These are phyloP conservation scores for Entoloma clypeatum DNA, from an alignment of 1,284 basidiomycete species.

Conservation along the genomic window DNA sequence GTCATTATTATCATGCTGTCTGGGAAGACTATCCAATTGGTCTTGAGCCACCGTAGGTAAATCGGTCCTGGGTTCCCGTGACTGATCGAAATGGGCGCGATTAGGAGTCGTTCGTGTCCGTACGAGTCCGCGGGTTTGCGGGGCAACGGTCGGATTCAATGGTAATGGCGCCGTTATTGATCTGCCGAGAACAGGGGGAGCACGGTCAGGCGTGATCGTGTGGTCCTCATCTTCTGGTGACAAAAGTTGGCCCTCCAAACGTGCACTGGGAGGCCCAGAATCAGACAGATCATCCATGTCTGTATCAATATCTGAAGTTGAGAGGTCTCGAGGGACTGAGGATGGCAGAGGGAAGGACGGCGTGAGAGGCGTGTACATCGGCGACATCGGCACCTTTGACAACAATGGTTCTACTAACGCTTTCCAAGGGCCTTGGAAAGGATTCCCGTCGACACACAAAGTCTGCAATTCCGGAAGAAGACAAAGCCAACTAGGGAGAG, in stretches of 20 bases:
- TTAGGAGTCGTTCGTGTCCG: constrained; percentile 72
- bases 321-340: constrained; percentile 35
- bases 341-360: constrained; percentile 54
- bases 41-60: constrained; percentile 22
- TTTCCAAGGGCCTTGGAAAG: constrained; percentile 90
- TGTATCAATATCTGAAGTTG: constrained; percentile 41
- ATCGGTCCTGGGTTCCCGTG: constrained; percentile 30
- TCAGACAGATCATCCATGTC: constrained; percentile 60
- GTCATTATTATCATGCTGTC: constrained; percentile 33
- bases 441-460: constrained; percentile 89
- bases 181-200: constrained; percentile 46
- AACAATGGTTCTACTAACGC: constrained; percentile 81
- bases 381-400: constrained; percentile 55
- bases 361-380: constrained; percentile 64
- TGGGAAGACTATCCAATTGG: constrained; percentile 20
- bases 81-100: constrained; percentile 53
- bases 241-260: constrained; percentile 26
- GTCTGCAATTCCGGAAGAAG: constrained; percentile 80
- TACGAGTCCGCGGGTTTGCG: constrained; percentile 42
- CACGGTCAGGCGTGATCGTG: constrained; percentile 62
- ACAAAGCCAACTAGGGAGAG: constrained; percentile 93
- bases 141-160: constrained; percentile 11
- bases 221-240: constrained; percentile 60
- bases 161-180: constrained; percentile 44
- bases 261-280: constrained; percentile 42